Evolutionary conservation across 495 filamentous ascomycete species (phyloP).

Genomic region (Penicillium crystallinum): DNA sequence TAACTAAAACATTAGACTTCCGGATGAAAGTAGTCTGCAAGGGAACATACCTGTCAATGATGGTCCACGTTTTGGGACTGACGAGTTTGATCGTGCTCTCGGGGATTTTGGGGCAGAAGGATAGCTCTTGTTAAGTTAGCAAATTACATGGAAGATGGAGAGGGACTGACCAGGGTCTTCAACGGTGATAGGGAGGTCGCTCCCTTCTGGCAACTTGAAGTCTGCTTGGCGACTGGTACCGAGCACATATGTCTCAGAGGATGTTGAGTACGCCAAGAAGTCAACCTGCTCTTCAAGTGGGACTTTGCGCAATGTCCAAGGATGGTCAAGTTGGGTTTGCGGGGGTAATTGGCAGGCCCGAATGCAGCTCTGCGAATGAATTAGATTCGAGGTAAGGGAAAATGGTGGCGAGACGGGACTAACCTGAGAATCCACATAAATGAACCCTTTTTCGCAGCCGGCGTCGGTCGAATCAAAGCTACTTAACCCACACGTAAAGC

Average conservation of each 20-base stretch:
- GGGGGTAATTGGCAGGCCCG: conserved; percentile 62
- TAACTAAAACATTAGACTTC: conserved; percentile 25
- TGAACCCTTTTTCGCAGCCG: conserved; percentile 73
- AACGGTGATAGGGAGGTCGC: too few relatives aligned
- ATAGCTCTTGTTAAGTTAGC: conserved; percentile 34
- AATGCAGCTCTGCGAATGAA: conserved; percentile 49
- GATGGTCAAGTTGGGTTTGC: conserved; percentile 60
- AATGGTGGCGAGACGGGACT: too few relatives aligned
- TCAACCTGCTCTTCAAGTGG: conserved; percentile 65
- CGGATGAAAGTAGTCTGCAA: not conserved
- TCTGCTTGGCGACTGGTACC: conserved; percentile 59
- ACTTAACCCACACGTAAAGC: conserved; percentile 59
- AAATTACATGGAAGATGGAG: not conserved
- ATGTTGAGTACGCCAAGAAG: conserved; percentile 67
- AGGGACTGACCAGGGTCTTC: not conserved
- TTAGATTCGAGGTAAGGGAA: conserved; percentile 6
- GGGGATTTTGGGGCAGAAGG: conserved; percentile 62
- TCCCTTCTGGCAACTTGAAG: conserved; percentile 78
- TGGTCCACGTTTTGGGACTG: conserved; percentile 65
- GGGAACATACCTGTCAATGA: conserved; percentile 62
- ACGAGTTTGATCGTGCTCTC: conserved; percentile 68
- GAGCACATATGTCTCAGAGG: conserved; percentile 69
- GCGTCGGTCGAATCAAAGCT: conserved; percentile 56
- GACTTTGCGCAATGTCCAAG: conserved; percentile 66
- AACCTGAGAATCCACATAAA: conserved; percentile 64